Percentiles rank a stretch among this genome's conserved stretches.
These are phyloP conservation scores for Gossypium schwendimanii DNA, from an alignment of 441 rosid genomes.

Conservation along the genomic window DNA sequence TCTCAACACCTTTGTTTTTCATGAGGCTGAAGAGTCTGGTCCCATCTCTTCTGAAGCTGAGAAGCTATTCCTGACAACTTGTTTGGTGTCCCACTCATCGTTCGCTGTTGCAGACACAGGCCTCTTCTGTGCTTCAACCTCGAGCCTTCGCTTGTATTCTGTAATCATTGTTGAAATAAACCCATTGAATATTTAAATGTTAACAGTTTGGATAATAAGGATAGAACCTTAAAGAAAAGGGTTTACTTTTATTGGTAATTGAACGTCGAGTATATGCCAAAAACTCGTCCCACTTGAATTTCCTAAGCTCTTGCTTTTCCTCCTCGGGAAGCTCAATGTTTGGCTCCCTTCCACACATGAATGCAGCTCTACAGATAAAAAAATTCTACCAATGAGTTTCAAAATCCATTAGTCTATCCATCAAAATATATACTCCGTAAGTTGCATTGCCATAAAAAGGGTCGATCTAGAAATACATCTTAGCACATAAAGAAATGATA, in stretches of 20 bases:
- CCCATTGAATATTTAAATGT: not conserved
- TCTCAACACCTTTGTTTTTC: constrained; percentile 6
- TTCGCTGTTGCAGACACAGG: constrained; percentile 28
- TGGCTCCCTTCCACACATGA: constrained; percentile 97
- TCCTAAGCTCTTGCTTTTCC: constrained; percentile 63
- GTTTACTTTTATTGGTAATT: constrained; percentile 78
- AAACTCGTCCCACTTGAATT: constrained; percentile 81
- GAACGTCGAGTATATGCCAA: constrained; percentile 75
- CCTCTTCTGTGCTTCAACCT: constrained; percentile 34
- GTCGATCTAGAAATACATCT: not conserved
- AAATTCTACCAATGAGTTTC: not conserved
- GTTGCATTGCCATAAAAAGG: not conserved
- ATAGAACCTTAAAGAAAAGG: not conserved
- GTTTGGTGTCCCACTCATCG: constrained; percentile 41
- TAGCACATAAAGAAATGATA: not conserved
- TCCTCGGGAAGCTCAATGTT: constrained; percentile 74
- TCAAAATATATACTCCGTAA: not conserved
- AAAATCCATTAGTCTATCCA: not conserved
- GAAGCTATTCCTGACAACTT: constrained; percentile 24
- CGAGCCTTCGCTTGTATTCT: constrained; percentile 71
- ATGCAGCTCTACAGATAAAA: constrained; percentile 66
- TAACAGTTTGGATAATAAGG: not conserved
- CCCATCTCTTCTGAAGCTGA: constrained; percentile 49
- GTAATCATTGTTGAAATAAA: constrained; percentile 14
- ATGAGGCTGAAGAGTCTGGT: constrained; percentile 46